These are phyloP conservation scores for Pseudisothecium myosuroides DNA, from an alignment of 225 moss, liverwort and hornwort genomes.

Conservation along the genomic window DNA sequence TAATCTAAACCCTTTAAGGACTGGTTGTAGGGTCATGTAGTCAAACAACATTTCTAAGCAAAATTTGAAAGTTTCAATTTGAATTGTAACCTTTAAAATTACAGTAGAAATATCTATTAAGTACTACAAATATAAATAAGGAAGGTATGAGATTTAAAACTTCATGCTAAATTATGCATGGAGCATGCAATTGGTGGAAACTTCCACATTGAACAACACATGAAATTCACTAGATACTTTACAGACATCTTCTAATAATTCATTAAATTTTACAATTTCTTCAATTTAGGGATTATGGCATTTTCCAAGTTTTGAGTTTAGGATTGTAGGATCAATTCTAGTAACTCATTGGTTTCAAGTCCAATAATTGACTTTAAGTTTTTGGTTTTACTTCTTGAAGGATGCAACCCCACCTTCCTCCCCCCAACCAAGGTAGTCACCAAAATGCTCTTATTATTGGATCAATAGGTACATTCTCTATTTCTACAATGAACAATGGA, in stretches of 20 bases:
- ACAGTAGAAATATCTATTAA: neutral
- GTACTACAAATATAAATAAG: neutral
- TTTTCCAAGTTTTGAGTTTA: neutral
- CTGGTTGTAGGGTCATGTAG: too few relatives aligned
- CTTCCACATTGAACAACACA: fast-evolving
- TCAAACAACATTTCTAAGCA: too few relatives aligned
- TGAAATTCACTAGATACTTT: neutral
- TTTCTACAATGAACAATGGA: too few relatives aligned
- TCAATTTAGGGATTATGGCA: neutral
- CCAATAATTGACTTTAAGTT: neutral
- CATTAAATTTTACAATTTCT: neutral
- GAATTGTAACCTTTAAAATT: neutral
- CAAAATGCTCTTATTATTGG: too few relatives aligned
- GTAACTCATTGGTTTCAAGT: neutral
- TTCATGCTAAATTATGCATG: neutral
- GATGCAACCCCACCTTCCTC: too few relatives aligned
- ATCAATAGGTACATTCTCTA: too few relatives aligned
- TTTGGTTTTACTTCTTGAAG: too few relatives aligned
- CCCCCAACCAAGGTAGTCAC: too few relatives aligned
- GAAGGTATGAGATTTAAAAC: neutral
- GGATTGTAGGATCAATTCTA: neutral
- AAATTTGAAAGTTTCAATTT: neutral
- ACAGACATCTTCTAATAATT: neutral
- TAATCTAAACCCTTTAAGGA: too few relatives aligned
- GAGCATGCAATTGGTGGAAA: neutral